A percentile compares a stretch with the other conserved stretches of the same genome.
Conservation (phyloP, 306 rosid genomes). For the Vigna reflexopilosa region DNA sequence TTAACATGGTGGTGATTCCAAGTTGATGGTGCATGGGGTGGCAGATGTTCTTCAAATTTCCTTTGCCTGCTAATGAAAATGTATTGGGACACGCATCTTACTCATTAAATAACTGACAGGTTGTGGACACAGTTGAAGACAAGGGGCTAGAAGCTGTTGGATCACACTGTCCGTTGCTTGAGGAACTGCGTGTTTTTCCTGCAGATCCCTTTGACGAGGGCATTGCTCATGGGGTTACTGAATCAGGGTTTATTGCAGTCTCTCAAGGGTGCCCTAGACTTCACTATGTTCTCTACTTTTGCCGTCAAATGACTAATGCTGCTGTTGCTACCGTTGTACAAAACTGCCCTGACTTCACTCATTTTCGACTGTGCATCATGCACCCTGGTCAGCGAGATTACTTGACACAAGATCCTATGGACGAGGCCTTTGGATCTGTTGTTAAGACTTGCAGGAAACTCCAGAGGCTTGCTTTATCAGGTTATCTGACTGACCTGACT, state of each 20-base stretch:
- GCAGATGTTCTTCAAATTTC: slow-evolving; percentile 13
- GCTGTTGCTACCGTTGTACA: slow-evolving; percentile 84
- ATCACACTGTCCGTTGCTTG: slow-evolving; percentile 74
- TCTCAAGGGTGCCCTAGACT: slow-evolving; percentile 81
- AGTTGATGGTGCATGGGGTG: slow-evolving; percentile 20
- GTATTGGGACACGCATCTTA: slow-evolving; percentile 24
- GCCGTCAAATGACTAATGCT: slow-evolving; percentile 87
- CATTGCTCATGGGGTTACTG: slow-evolving; percentile 68
- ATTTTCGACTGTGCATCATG: slow-evolving; percentile 90
- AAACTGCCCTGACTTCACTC: slow-evolving; percentile 85
- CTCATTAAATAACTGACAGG: slow-evolving; percentile 55
- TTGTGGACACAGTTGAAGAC: slow-evolving; percentile 83
- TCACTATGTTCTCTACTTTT: slow-evolving; percentile 81
- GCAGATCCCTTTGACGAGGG: slow-evolving; percentile 68
- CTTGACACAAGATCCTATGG: slow-evolving; percentile 70
- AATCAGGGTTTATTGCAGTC: slow-evolving; percentile 79
- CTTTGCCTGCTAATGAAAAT: slow-evolving; percentile 11
- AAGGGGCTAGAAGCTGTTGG: slow-evolving; percentile 88
- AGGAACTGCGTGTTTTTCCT: slow-evolving; percentile 91
- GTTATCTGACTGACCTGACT: slow-evolving; percentile 72
- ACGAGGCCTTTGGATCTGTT: slow-evolving; percentile 85
- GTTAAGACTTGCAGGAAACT: slow-evolving; percentile 81
- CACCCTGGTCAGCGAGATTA: slow-evolving; percentile 71
- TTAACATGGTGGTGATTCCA: background rate
- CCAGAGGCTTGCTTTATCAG: slow-evolving; percentile 81